Evolutionary conservation across 2,329 filamentous ascomycete species (phyloP), one percentile per base, ranked within the genome.

Genomic region (Coniella vitis): DNA sequence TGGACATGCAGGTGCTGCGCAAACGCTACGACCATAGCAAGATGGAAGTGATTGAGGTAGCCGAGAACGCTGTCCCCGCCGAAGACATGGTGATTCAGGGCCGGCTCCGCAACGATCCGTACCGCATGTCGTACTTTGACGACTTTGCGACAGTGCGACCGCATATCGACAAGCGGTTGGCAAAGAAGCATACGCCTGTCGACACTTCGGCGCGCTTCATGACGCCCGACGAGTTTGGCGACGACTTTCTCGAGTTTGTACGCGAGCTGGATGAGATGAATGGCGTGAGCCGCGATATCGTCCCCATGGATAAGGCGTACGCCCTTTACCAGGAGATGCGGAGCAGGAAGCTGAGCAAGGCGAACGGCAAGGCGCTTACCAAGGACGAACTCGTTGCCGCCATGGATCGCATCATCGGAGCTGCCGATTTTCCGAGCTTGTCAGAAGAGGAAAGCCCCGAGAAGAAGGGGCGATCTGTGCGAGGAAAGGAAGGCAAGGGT

Each of bases 91-190:
- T 84, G 37, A 73, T 80, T 31, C 86, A 93, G 68, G 87, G 84
- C 56, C 75, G 80, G 38, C 66, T 87, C 58, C 83, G 89, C 53
- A 75, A 72, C 47, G 90, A 95, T 63, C 76, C 82, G 8, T 86
- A 87, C 73, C 73, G 74, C 46, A 71, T 90, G 43, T 73, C 79
- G 53, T 93, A 95, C 65, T 69, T 91, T 48, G 90, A 96, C 64
- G 88, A 95, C 65, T 86, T 95, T 61, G 80, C 85, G 52, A 77
- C 78, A 49, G 76, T 91, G 55, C 80, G 88, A 61, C 87, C 89
- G 46, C 74, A 87, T 43, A 78, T 93, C 53, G 91, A 97, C 70
- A 78, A 84, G 63, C 80, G 72, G 64, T 77, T 69, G 57, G 7
- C 34, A 8, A 73, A 68, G 50, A 69, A 65, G 40, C 65, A 68